Conservation (phyloP, 805 yeast genomes). For the Starmerella scarabaei region DNA sequence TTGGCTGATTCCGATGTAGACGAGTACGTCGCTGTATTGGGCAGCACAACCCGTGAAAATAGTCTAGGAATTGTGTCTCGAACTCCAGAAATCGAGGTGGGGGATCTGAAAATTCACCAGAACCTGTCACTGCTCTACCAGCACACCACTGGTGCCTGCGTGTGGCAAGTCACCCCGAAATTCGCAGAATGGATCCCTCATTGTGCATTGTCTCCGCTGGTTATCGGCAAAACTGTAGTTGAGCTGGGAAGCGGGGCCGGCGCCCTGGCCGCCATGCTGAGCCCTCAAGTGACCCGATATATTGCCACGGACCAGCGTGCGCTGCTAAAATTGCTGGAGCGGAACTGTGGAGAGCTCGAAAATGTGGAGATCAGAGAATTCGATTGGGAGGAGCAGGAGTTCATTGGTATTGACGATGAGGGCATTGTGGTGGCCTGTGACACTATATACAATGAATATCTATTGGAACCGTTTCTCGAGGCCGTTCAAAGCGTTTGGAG, state of each 20-base stretch:
- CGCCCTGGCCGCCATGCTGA: constrained; percentile 16
- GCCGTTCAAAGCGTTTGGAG: constrained; percentile 14
- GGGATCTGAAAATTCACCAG: constrained; percentile 13
- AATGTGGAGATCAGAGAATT: constrained; percentile 13
- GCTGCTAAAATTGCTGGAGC: constrained; percentile 15
- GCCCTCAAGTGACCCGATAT: background rate
- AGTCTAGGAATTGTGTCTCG: constrained; percentile 13
- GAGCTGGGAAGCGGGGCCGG: constrained; percentile 23
- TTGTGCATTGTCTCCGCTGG: background rate
- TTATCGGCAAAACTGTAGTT: constrained; percentile 5
- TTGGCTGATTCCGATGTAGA: constrained; percentile 4
- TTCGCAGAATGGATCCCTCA: constrained; percentile 12
- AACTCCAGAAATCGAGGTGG: constrained; percentile 3
- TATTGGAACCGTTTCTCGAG: constrained; percentile 13
- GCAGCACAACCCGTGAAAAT: background rate
- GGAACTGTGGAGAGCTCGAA: constrained; percentile 6
- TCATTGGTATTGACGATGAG: constrained; percentile 1
- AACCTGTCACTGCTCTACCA: constrained; percentile 13
- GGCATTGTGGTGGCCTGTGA: constrained; percentile 19
- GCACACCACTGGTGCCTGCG: constrained; percentile 21
- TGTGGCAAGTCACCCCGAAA: constrained; percentile 18
- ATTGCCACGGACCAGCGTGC: constrained; percentile 21
- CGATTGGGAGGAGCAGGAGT: constrained; percentile 22
- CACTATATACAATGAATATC: constrained; percentile 20
- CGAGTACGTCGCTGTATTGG: constrained; percentile 10